phyloP scores from a whole-genome alignment of 2,329 filamentous ascomycete genomes.

The Aureobasidium sp. region DNA sequence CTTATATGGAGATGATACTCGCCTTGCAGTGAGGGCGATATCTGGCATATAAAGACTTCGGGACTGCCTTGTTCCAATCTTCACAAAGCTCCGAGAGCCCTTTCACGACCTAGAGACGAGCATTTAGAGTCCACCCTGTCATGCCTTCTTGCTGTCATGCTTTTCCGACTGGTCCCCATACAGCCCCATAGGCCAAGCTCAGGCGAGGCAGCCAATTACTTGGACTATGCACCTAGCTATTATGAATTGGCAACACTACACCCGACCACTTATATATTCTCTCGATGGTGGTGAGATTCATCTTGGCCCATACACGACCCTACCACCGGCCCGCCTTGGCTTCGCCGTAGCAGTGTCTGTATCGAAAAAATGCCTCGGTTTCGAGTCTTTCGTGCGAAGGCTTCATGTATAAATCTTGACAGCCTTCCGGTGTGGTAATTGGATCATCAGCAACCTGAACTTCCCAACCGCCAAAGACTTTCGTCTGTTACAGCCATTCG shows the following conservation, averaged over 20 bases:
- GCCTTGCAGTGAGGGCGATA: neutral
- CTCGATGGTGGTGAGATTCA: neutral
- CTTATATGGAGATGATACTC: neutral
- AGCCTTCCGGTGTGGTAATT: neutral
- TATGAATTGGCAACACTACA: neutral
- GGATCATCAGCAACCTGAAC: neutral
- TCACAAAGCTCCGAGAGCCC: neutral
- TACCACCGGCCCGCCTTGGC: neutral
- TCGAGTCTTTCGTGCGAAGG: neutral
- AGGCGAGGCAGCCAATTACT: neutral
- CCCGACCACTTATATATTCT: neutral
- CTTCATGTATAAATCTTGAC: neutral
- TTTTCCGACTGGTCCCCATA: neutral
- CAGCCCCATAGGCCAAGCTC: neutral
- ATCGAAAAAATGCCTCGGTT: neutral
- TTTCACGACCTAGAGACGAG: neutral
- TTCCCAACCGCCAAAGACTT: neutral
- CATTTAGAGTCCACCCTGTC: neutral
- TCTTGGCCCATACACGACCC: neutral
- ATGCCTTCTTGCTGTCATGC: neutral
- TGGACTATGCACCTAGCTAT: constrained; percentile 7
- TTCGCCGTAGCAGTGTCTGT: neutral
- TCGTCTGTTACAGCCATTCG: neutral
- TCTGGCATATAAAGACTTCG: neutral
- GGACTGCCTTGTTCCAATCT: neutral